Percentiles rank a stretch among this genome's conserved stretches.
Conservation (phyloP, 495 filamentous ascomycete species). For the Chlorociboria aeruginascens region DNA sequence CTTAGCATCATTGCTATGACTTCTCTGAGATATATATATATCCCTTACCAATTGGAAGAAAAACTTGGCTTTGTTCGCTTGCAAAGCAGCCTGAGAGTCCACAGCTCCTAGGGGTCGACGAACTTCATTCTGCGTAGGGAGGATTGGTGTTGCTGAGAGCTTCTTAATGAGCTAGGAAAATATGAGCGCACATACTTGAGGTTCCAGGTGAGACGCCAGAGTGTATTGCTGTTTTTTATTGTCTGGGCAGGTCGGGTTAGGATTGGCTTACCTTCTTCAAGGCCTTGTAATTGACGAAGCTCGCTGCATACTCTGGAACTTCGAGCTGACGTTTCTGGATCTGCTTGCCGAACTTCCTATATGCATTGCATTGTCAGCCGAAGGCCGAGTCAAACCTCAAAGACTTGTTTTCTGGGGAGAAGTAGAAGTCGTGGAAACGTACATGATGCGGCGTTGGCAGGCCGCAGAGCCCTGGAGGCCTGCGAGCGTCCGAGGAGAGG, state of each 20-base stretch:
- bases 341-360: slow-evolving; percentile 98
- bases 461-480: slow-evolving; percentile 18
- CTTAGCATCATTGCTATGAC: slow-evolving; percentile 8
- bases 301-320: slow-evolving; percentile 96
- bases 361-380: slow-evolving; percentile 4
- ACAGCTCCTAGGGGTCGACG: slow-evolving; percentile 30
- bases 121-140: slow-evolving; percentile 59
- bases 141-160: slow-evolving; percentile 77
- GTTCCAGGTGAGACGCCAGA: slow-evolving; percentile 5
- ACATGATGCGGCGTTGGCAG: slow-evolving; percentile 21
- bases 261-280: slow-evolving; percentile 75
- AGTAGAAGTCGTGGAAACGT: slow-evolving; percentile 6
- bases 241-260: not conserved
- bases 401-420: not conserved
- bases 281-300: slow-evolving; percentile 98
- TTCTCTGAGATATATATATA: not conserved
- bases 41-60: slow-evolving; percentile 84
- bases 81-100: slow-evolving; percentile 82
- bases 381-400: not conserved
- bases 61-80: slow-evolving; percentile 96
- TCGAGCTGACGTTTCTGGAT: slow-evolving; percentile 98
- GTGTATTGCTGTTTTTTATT: slow-evolving; percentile 9
- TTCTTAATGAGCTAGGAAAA: slow-evolving; percentile 84
- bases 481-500: slow-evolving; percentile 10
- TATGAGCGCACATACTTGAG: slow-evolving; percentile 14